Conservation (phyloP, 1,284 basidiomycete species). For the Moesziomyces parantarcticus region DNA sequence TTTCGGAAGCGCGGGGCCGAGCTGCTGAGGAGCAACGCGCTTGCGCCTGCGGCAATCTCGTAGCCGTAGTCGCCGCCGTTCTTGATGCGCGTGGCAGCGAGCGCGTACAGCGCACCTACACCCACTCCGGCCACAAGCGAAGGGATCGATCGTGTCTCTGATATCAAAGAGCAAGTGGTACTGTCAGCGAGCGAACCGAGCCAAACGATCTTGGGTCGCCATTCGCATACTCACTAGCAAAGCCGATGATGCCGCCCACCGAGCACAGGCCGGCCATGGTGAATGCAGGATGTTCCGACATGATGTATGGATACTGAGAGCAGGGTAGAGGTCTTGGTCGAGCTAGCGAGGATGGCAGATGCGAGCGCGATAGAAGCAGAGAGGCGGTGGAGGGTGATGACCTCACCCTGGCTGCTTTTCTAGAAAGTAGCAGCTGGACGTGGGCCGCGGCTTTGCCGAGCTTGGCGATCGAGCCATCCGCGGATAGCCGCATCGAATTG, state of each 20-base stretch:
- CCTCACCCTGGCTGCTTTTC: too few species aligned
- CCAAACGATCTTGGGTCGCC: too few species aligned
- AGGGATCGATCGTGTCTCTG: conserved; percentile 68
- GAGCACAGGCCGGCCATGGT: conserved; percentile 79
- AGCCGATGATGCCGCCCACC: conserved; percentile 76
- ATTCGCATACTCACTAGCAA: conserved; percentile 31
- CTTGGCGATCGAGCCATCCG: conserved; percentile 1
- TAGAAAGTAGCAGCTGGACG: conserved; percentile 8
- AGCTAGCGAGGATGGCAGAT: not conserved
- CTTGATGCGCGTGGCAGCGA: conserved; percentile 72
- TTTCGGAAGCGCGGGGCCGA: conserved; percentile 79
- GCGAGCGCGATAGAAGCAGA: too few species aligned
- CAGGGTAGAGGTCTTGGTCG: too few species aligned
- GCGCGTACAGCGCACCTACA: conserved; percentile 75
- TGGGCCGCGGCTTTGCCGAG: conserved; percentile 7
- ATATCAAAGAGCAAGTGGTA: not conserved
- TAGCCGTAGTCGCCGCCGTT: conserved; percentile 77
- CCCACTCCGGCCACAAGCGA: conserved; percentile 82
- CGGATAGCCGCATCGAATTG: too few species aligned
- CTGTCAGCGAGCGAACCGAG: too few species aligned
- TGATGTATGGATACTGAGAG: not conserved
- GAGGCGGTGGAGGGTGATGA: too few species aligned
- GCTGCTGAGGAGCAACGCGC: conserved; percentile 80
- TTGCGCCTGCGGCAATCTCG: conserved; percentile 77
- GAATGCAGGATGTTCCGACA: conserved; percentile 85